Percentiles rank a stretch among this genome's conserved stretches.
These are phyloP conservation scores for Lepidium sativum DNA, from an alignment of 345 rosid genomes.

Conservation along the genomic window DNA sequence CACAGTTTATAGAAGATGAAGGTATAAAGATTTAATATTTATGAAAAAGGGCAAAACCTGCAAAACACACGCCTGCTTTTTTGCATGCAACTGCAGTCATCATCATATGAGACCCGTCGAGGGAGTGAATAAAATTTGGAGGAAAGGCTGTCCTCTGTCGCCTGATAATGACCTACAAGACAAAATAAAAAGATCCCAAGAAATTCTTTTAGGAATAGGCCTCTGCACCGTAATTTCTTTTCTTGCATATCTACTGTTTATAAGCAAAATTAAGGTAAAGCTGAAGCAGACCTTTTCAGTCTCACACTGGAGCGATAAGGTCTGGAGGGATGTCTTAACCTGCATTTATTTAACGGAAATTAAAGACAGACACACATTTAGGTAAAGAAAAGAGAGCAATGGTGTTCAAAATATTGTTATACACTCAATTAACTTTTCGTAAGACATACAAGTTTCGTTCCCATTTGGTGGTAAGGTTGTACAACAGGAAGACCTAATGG, in stretches of 20 bases:
- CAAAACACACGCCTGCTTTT: constrained; percentile 71
- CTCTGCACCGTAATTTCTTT: neutral
- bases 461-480: constrained; percentile 80
- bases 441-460: constrained; percentile 63
- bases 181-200: neutral
- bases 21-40: neutral
- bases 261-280: constrained; percentile 13
- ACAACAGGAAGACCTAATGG: constrained; percentile 98
- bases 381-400: neutral
- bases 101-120: constrained; percentile 99
- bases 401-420: neutral
- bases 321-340: constrained; percentile 93
- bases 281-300: constrained; percentile 60
- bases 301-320: constrained; percentile 71
- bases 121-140: constrained; percentile 97
- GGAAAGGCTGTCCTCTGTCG: constrained; percentile 95
- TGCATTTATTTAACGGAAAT: constrained; percentile 31
- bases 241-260: neutral
- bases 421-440: neutral
- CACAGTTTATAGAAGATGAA: constrained; percentile 1
- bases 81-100: constrained; percentile 96
- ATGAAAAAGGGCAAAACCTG: constrained; percentile 47
- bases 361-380: neutral
- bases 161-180: constrained; percentile 61
- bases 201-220: neutral